Evolutionary conservation across 208 protist genomes (phyloP), one percentile per base, ranked within the genome.

Genomic region (Entamoeba histolytica): DNA sequence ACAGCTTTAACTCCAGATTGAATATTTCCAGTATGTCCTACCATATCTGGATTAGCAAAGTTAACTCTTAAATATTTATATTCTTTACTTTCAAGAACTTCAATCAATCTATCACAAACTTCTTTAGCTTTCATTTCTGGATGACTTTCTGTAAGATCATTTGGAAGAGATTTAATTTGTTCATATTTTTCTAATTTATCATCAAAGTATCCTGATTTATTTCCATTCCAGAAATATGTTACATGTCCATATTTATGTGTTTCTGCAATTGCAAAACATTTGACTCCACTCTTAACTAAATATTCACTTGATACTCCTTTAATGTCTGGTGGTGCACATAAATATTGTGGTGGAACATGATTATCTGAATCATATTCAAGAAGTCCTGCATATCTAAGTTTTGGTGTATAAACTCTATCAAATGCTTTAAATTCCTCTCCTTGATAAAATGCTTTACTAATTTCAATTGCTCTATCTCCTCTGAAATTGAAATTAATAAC

Each of bases 161-260:
- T 52, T 23, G 61, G 61, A 69, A 49, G 78, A 69, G 51, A 87
- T 44, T 49, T 49, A 69, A 93, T 52, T n/a, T 92, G 19, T 19
- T 78, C 93, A 44, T 94, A 91, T 7, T 49, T 12, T 69, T 94
- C 93, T 10, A 78, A 31, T 55, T 94, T 91, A 23, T 31, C 87
- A 47, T 92, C 87, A 17, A 35, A 93, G 31, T 49, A 52, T 15
- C 7, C 49, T 31, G 91, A 92, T 5, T 17, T 49, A 12, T 94
- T 94, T 15, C 91, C 78, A 69, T 94, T 94, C 15, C 50, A 94
- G 91, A 94, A 94, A 14, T 49, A 94, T 15, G 93, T 94, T 7
- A 94, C 93, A 47, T 94, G 93, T 52, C 87, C 47, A 91, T 93
- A 94, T 49, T 94, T 94, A 39, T 94, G 93, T 5, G 93, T 94